A percentile compares a stretch with the other conserved stretches of the same genome.
phyloP scores from a whole-genome alignment of 2,329 filamentous ascomycete genomes.

The Arthrobotrys musiformis region DNA sequence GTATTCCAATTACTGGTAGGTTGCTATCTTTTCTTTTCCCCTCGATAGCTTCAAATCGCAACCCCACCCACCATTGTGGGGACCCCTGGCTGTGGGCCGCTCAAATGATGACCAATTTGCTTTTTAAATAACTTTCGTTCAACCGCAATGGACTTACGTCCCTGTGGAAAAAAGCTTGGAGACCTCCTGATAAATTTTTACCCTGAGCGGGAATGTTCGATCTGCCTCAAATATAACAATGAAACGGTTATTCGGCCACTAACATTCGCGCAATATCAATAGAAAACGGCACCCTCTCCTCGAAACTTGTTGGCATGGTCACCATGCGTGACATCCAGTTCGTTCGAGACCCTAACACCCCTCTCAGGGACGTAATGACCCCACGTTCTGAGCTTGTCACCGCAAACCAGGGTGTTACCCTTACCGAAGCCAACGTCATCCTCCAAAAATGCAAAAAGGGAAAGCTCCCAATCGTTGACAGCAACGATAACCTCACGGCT shows the following conservation, averaged over 20 bases:
- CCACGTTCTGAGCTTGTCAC: conserved; percentile 82
- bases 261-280: conserved; percentile 60
- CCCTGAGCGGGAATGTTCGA: not conserved
- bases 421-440: conserved; percentile 90
- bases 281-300: conserved; percentile 93
- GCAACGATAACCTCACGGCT: conserved; percentile 84
- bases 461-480: conserved; percentile 92
- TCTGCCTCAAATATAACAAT: not conserved
- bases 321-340: conserved; percentile 99
- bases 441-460: conserved; percentile 97
- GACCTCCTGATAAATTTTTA: conserved; percentile 52
- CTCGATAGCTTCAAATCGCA: conserved; percentile 45
- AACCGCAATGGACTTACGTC: conserved; percentile 87
- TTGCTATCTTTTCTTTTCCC: conserved; percentile 59
- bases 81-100: conserved; percentile 57
- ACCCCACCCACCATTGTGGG: not conserved
- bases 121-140: conserved; percentile 99
- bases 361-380: conserved; percentile 92
- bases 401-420: conserved; percentile 81
- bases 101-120: conserved; percentile 82
- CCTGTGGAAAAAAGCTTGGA: conserved; percentile 77
- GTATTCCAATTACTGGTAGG: conserved; percentile 98
- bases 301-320: conserved; percentile 96
- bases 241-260: not conserved
- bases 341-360: conserved; percentile 76